These are phyloP conservation scores for Talaromyces proteolyticus DNA, from an alignment of 495 filamentous ascomycete genomes.

Conservation along the genomic window DNA sequence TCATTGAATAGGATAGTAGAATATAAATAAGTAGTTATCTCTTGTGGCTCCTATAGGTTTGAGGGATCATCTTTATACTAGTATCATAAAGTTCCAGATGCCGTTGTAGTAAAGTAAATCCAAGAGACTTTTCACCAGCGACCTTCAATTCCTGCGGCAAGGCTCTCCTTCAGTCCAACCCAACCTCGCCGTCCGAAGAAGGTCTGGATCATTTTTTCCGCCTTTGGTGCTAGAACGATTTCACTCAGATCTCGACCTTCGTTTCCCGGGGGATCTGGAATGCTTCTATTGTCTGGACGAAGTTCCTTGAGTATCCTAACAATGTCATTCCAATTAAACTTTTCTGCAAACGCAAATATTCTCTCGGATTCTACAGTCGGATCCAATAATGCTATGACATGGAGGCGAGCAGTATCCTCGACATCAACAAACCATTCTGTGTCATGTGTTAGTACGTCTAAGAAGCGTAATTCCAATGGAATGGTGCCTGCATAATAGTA, in stretches of 20 bases:
- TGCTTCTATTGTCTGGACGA: constrained; percentile 10
- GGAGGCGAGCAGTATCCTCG: constrained; percentile 39
- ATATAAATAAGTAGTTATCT: too few species aligned
- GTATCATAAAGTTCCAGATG: too few species aligned
- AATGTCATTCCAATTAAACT: constrained; percentile 30
- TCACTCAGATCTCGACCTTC: constrained; percentile 15
- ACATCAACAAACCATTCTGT: constrained; percentile 37
- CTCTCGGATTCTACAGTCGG: constrained; percentile 33
- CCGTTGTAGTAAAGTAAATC: too few species aligned
- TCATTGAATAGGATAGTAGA: too few species aligned
- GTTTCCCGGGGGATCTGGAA: constrained; percentile 14
- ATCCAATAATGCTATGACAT: constrained; percentile 39
- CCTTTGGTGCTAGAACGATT: constrained; percentile 7
- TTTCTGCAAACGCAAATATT: constrained; percentile 36
- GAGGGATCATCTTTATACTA: too few species aligned
- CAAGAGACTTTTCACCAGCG: too few species aligned
- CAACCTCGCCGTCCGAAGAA: constrained; percentile 13
- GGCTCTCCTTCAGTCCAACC: constrained; percentile 9
- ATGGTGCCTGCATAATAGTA: too few species aligned
- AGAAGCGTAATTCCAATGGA: constrained; percentile 19
- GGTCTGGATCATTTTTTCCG: constrained; percentile 13
- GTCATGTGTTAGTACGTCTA: constrained; percentile 21
- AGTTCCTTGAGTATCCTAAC: constrained; percentile 13
- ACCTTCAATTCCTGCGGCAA: constrained; percentile 5
- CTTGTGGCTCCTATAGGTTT: too few species aligned